Percentiles rank a stretch among this genome's conserved stretches.
phyloP scores from a whole-genome alignment of 129 eudicot genomes.

The Sambucus nigra region DNA sequence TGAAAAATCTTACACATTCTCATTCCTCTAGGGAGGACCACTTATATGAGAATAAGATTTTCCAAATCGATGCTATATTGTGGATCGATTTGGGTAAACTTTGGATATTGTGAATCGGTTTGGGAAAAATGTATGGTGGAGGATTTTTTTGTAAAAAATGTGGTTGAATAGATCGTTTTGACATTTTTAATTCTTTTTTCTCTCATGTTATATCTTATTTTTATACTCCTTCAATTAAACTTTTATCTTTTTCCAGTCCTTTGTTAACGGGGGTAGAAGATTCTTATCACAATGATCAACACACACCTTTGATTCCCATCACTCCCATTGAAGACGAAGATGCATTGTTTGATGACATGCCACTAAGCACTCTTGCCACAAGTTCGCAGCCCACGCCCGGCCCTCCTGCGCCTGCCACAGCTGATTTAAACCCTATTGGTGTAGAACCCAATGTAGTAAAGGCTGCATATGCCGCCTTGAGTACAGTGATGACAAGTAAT shows the following conservation, averaged over 20 bases:
- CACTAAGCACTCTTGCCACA: slow-evolving; percentile 4
- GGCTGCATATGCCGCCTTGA: slow-evolving; percentile 60
- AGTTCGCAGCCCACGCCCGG: slow-evolving; percentile 5
- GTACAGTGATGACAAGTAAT: slow-evolving; percentile 38
- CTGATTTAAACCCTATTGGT: slow-evolving; percentile 20
- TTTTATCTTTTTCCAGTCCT: slow-evolving; percentile 39
- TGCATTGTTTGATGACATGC: slow-evolving; percentile 6
- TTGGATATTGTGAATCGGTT: too few relatives aligned
- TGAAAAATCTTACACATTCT: too few relatives aligned
- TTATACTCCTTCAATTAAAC: neutral
- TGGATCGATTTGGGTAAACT: too few relatives aligned
- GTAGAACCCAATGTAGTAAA: slow-evolving; percentile 38
- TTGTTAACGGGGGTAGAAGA: slow-evolving; percentile 22
- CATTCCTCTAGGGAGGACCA: too few relatives aligned
- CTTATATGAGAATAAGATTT: too few relatives aligned
- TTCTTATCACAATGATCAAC: slow-evolving; percentile 23
- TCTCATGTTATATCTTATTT: neutral
- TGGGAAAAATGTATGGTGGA: neutral
- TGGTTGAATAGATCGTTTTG: neutral
- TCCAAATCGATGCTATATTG: too few relatives aligned
- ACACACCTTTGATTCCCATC: slow-evolving; percentile 55
- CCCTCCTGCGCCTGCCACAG: slow-evolving; percentile 5
- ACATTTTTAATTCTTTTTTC: too few relatives aligned
- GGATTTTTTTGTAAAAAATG: neutral
- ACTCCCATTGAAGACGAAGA: slow-evolving; percentile 93